Evolutionary conservation across 2,329 filamentous ascomycete species (phyloP).

Genomic region (Phaeophleospora eucalypticola): DNA sequence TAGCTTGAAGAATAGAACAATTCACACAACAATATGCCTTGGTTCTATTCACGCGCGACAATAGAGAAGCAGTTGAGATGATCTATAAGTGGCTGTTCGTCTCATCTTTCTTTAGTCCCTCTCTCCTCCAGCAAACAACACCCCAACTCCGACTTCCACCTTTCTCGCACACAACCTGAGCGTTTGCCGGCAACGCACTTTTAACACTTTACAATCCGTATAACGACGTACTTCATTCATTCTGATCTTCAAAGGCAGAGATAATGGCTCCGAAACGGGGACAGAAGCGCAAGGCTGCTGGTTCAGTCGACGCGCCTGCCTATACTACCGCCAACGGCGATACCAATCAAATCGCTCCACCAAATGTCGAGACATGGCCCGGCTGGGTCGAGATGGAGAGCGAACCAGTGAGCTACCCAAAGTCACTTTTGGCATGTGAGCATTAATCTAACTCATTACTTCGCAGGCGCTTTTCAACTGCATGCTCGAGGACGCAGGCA

Average conservation of each 20-base stretch:
- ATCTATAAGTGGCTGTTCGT: no score
- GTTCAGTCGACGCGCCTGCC: conserved; percentile 46
- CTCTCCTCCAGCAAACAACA: no score
- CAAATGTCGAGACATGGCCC: conserved; percentile 60
- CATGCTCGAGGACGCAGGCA: conserved; percentile 75
- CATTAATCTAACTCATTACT: not conserved
- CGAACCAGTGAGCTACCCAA: conserved; percentile 62
- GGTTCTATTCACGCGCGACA: no score
- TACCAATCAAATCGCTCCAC: conserved; percentile 15
- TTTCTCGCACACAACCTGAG: no score
- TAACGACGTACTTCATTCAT: no score
- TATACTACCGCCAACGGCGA: conserved; percentile 26
- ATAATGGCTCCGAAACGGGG: conserved; percentile 24
- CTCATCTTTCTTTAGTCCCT: no score
- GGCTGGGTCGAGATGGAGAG: conserved; percentile 85
- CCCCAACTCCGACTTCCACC: no score
- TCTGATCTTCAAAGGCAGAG: not conserved
- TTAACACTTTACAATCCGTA: not conserved
- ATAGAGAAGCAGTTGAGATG: no score
- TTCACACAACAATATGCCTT: no score
- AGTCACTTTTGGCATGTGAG: not conserved
- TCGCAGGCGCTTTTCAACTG: conserved; percentile 74
- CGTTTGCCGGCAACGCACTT: no score
- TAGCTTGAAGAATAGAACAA: no score
- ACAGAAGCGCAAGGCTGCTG: conserved; percentile 21